These are phyloP conservation scores for Gonapodya prolifera DNA, from an alignment of 192 early-diverging fungal genomes.

Conservation along the genomic window DNA sequence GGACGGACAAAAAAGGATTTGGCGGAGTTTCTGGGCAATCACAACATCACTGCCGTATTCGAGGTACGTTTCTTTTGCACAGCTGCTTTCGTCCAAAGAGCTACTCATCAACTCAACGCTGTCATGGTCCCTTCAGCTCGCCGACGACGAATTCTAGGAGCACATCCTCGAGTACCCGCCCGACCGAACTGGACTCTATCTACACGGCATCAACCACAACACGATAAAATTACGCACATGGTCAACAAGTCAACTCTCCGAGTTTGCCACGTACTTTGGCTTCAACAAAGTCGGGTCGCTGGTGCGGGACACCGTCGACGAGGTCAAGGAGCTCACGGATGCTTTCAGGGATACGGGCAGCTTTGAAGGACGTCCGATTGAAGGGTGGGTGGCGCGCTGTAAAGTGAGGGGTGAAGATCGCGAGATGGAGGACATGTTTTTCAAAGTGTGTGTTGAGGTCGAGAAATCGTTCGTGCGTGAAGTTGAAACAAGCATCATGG, in stretches of 20 bases:
- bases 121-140: too few relatives aligned
- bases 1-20: slow-evolving; percentile 53
- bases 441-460: too few relatives aligned
- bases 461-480: not conserved
- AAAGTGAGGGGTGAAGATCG: slow-evolving; percentile 12
- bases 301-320: slow-evolving; percentile 35
- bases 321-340: slow-evolving; percentile 57
- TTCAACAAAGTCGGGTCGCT: slow-evolving; percentile 43
- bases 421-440: slow-evolving; percentile 32
- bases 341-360: slow-evolving; percentile 46
- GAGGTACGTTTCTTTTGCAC: slow-evolving; percentile 31
- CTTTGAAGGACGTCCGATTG: slow-evolving; percentile 58
- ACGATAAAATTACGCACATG: slow-evolving; percentile 54
- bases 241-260: slow-evolving; percentile 42
- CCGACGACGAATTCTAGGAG: slow-evolving; percentile 92
- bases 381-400: slow-evolving; percentile 88
- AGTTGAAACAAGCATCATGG: not conserved
- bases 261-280: slow-evolving; percentile 61
- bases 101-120: too few relatives aligned
- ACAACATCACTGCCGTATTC: slow-evolving; percentile 73
- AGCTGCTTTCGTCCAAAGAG: not conserved
- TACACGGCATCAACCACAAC: slow-evolving; percentile 88
- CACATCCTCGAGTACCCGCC: slow-evolving; percentile 77
- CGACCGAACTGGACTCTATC: slow-evolving; percentile 66
- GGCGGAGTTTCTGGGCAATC: slow-evolving; percentile 49